Conservation (phyloP, 352 stramenopile species). For the Phytophthora tubulina region DNA sequence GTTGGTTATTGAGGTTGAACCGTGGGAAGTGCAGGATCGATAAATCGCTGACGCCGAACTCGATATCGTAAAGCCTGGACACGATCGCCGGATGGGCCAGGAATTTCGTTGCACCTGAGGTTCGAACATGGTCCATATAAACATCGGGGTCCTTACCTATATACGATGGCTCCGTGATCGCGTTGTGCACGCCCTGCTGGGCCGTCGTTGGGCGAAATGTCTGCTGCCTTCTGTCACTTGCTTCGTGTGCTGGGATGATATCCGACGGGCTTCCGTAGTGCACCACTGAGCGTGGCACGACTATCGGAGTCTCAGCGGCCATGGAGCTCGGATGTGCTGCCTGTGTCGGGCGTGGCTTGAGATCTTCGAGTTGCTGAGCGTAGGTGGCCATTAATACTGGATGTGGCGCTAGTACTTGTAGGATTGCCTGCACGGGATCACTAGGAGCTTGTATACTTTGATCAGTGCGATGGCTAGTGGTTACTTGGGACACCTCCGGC, state of each 20-base stretch:
- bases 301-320: background rate
- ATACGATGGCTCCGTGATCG: background rate
- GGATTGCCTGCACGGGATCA: background rate
- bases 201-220: background rate
- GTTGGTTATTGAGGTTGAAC: background rate
- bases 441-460: background rate
- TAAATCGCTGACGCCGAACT: slow-evolving; percentile 8
- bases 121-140: slow-evolving; percentile 17
- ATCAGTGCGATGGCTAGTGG: background rate
- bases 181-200: background rate
- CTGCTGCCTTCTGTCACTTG: background rate
- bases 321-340: background rate
- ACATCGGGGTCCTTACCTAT: slow-evolving; percentile 7
- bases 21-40: slow-evolving; percentile 7
- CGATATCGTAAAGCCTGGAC: background rate
- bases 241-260: background rate
- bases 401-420: background rate
- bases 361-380: background rate
- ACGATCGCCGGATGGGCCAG: background rate
- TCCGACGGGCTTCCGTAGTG: background rate
- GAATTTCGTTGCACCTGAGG: slow-evolving; percentile 1
- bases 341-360: background rate
- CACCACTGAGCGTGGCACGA: too few species aligned
- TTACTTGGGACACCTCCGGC: background rate
- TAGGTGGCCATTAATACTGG: background rate